Evolutionary conservation across 495 filamentous ascomycete species (phyloP).

Genomic region (Achaetomiella virescens): DNA sequence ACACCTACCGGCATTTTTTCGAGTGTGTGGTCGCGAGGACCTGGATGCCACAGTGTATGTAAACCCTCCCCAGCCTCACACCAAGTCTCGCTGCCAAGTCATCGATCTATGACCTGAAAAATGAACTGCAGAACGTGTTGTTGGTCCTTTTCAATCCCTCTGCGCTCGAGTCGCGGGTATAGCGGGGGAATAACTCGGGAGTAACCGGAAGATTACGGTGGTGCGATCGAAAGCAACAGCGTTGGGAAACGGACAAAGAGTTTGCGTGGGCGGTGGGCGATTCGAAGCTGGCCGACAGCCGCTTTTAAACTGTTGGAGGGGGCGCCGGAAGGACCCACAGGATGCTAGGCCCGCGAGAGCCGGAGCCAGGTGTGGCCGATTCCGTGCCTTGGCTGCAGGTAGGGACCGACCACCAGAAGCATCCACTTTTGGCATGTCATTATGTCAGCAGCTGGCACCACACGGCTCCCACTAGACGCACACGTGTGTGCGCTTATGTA

Average conservation of each 20-base stretch:
- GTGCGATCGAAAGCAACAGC: background rate
- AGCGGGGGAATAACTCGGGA: background rate
- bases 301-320: conserved; percentile 15
- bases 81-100: conserved; percentile 22
- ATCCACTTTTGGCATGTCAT: too few relatives aligned
- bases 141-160: background rate
- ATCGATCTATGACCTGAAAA: conserved; percentile 20
- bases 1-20: conserved; percentile 26
- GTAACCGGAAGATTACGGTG: background rate
- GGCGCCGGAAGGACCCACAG: background rate
- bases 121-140: background rate
- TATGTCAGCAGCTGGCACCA: conserved; percentile 14
- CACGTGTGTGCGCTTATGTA: too few relatives aligned
- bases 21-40: background rate
- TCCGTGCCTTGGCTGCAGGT: background rate
- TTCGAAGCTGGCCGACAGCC: conserved; percentile 9
- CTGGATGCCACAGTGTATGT: conserved; percentile 10
- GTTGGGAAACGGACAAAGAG: conserved; percentile 12
- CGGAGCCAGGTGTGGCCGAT: conserved; percentile 10
- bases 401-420: background rate
- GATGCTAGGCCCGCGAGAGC: background rate
- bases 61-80: conserved; percentile 30
- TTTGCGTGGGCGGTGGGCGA: conserved; percentile 18
- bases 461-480: too few relatives aligned
- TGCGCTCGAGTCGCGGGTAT: background rate